Percentiles rank a stretch among this genome's conserved stretches.
Conservation (phyloP, 202 grass and related monocot genomes). For the Zoysia matrella region DNA sequence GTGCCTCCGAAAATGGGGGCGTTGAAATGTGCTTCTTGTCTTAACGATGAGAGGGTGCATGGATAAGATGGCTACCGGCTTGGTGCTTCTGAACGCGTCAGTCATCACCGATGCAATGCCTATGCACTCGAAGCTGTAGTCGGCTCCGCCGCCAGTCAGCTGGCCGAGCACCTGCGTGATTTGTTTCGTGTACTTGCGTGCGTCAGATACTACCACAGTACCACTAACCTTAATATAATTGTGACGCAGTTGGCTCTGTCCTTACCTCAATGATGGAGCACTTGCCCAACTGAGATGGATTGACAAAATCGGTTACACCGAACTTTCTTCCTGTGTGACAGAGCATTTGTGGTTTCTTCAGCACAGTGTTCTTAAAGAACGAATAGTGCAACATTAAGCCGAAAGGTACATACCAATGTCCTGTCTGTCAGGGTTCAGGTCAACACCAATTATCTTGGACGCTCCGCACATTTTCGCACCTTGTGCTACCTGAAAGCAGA, state of each 20-base stretch:
- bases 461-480: constrained; percentile 68
- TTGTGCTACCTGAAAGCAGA: constrained; percentile 61
- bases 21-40: background rate
- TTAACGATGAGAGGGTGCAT: no score
- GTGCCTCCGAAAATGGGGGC: background rate
- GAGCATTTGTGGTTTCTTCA: background rate
- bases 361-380: background rate
- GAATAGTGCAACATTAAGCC: background rate
- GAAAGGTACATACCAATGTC: constrained; percentile 45
- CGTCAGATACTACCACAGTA: background rate
- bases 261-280: constrained; percentile 47
- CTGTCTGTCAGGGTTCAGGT: constrained; percentile 69
- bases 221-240: background rate
- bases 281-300: constrained; percentile 54
- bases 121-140: constrained; percentile 85
- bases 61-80: constrained; percentile 18
- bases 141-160: constrained; percentile 63
- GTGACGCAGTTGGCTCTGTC: background rate
- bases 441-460: constrained; percentile 70
- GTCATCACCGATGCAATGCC: constrained; percentile 61
- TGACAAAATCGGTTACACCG: constrained; percentile 70
- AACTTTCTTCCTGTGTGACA: constrained; percentile 46
- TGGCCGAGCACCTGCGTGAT: constrained; percentile 55
- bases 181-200: background rate
- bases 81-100: constrained; percentile 63